Percentiles rank a stretch among this genome's conserved stretches.
Conservation (phyloP, 768 basidiomycete genomes). For the Kwoniella europaea region DNA sequence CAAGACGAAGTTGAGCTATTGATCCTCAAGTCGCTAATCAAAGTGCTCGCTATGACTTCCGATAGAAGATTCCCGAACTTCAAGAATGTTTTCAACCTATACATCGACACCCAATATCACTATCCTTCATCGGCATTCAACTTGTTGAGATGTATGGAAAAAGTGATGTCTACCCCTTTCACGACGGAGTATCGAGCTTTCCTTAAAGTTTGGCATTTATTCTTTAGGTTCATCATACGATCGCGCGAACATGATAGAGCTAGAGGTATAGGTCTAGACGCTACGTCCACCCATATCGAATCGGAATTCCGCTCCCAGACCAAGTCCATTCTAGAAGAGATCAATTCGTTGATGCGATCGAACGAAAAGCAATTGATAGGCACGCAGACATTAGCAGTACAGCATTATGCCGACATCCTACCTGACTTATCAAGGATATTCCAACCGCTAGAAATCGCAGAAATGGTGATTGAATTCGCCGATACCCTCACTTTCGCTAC, state of each 20-base stretch:
- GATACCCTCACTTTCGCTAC: conserved; percentile 76
- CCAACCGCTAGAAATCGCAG: conserved; percentile 78
- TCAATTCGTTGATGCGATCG: conserved; percentile 86
- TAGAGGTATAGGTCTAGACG: conserved; percentile 73
- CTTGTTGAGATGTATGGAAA: conserved; percentile 85
- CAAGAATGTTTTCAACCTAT: conserved; percentile 88
- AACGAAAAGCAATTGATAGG: conserved; percentile 88
- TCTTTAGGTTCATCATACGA: conserved; percentile 92
- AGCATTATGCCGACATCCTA: conserved; percentile 89
- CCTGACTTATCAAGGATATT: conserved; percentile 85
- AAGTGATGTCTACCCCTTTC: conserved; percentile 74
- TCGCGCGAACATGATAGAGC: conserved; percentile 84
- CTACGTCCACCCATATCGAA: conserved; percentile 85
- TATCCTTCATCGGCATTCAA: conserved; percentile 79
- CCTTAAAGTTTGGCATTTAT: conserved; percentile 94
- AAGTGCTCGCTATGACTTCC: conserved; percentile 86
- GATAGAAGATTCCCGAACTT: conserved; percentile 96
- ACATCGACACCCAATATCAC: conserved; percentile 86
- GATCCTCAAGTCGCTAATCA: conserved; percentile 88
- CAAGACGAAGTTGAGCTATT: conserved; percentile 77
- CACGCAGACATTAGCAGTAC: conserved; percentile 90
- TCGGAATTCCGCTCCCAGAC: conserved; percentile 82
- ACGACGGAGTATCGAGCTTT: conserved; percentile 80
- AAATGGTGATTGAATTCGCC: conserved; percentile 83
- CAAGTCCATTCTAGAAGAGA: conserved; percentile 72